Percentiles rank a stretch among this genome's conserved stretches.
These are phyloP conservation scores for Austroboletus olivaceoglutinosus DNA, from an alignment of 1,284 basidiomycete species.

Conservation along the genomic window DNA sequence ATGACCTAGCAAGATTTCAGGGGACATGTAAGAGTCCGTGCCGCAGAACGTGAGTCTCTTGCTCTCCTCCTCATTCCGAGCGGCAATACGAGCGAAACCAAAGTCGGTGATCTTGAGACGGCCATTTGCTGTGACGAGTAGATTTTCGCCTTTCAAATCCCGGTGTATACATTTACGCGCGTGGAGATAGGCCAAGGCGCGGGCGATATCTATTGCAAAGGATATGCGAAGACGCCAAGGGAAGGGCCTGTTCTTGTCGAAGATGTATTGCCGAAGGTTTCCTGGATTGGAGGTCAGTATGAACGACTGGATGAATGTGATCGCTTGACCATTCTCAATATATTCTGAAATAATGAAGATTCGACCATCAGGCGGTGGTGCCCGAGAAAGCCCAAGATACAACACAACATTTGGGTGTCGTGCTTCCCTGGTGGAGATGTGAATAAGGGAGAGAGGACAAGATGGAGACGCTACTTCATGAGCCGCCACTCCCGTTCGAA, in stretches of 20 bases:
- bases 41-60: constrained; percentile 94
- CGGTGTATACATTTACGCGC: constrained; percentile 85
- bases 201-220: constrained; percentile 91
- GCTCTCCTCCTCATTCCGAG: constrained; percentile 87
- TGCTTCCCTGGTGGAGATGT: constrained; percentile 52
- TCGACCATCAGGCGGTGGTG: constrained; percentile 77
- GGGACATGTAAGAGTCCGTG: constrained; percentile 92
- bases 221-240: constrained; percentile 90
- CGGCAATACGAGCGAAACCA: constrained; percentile 91
- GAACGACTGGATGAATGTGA: not conserved
- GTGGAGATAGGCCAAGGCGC: constrained; percentile 95
- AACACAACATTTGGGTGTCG: constrained; percentile 93
- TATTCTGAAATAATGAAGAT: constrained; percentile 91
- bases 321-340: constrained; percentile 65
- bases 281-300: constrained; percentile 35
- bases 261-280: constrained; percentile 86
- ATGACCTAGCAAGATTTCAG: constrained; percentile 89
- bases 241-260: constrained; percentile 75
- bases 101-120: constrained; percentile 97
- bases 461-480: constrained; percentile 62
- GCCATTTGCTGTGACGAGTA: constrained; percentile 91
- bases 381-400: constrained; percentile 90
- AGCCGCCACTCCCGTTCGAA: constrained; percentile 97
- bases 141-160: constrained; percentile 96
- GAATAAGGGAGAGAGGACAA: constrained; percentile 1